phyloP scores from a whole-genome alignment of 805 yeast species.

The Candida namnaoensis region DNA sequence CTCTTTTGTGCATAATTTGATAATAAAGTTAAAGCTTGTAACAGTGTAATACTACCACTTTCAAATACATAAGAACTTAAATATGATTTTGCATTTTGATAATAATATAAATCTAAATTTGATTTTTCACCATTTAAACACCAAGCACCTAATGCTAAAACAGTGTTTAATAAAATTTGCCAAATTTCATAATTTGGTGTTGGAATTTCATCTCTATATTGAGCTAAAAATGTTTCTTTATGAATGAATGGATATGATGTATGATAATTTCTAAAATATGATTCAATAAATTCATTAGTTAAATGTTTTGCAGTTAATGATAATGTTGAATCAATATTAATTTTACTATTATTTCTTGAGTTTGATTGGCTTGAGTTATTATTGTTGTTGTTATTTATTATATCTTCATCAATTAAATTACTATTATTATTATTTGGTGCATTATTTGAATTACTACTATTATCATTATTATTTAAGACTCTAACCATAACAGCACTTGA shows the following conservation, averaged over 20 bases:
- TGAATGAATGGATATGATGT: constrained; percentile 54
- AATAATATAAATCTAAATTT: constrained; percentile 45
- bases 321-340: constrained; percentile 16
- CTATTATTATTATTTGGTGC: neutral
- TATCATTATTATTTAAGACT: constrained; percentile 25
- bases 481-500: constrained; percentile 49
- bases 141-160: constrained; percentile 65
- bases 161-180: constrained; percentile 46
- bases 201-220: constrained; percentile 31
- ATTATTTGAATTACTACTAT: constrained; percentile 13
- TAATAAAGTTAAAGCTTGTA: constrained; percentile 43
- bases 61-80: constrained; percentile 43
- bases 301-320: constrained; percentile 19
- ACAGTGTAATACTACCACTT: constrained; percentile 46
- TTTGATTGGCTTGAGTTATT: constrained; percentile 8
- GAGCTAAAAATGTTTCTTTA: constrained; percentile 42
- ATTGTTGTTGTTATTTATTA: constrained; percentile 14
- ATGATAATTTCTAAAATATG: constrained; percentile 53
- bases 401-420: constrained; percentile 1
- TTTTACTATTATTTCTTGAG: constrained; percentile 14
- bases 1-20: constrained; percentile 58
- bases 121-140: constrained; percentile 47
- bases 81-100: constrained; percentile 39
- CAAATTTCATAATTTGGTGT: constrained; percentile 36
- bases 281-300: constrained; percentile 30